Conservation (phyloP, 2,329 filamentous ascomycete genomes). For the Cadophora gregata region DNA sequence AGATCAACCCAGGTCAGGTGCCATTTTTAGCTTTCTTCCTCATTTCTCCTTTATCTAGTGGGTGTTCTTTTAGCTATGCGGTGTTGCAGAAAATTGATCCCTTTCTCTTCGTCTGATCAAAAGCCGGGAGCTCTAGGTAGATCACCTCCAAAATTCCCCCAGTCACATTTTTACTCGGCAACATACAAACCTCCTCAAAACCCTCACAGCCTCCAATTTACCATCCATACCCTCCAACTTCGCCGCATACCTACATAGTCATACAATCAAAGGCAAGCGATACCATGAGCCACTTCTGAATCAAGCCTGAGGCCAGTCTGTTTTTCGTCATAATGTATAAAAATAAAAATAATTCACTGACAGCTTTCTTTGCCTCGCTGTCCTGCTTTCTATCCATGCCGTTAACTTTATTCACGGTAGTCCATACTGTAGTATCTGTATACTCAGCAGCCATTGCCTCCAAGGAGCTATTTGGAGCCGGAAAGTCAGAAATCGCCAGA, state of each 20-base stretch:
- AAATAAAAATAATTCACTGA: conserved; percentile 13
- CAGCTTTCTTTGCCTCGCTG: conserved; percentile 15
- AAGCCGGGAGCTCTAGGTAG: neutral
- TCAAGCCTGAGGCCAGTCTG: conserved; percentile 23
- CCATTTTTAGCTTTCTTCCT: too few relatives aligned
- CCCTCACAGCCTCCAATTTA: conserved; percentile 19
- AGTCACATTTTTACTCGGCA: conserved; percentile 2
- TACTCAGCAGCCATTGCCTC: neutral
- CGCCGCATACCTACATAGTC: conserved; percentile 19
- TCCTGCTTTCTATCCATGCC: conserved; percentile 10
- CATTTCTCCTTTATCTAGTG: too few relatives aligned
- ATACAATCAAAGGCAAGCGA: conserved; percentile 22
- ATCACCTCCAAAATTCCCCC: neutral
- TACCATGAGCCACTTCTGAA: conserved; percentile 13
- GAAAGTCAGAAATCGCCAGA: conserved; percentile 1
- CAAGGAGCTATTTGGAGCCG: neutral
- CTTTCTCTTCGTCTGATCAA: neutral
- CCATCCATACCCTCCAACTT: conserved; percentile 18
- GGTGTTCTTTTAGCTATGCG: too few relatives aligned
- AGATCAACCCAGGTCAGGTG: too few relatives aligned
- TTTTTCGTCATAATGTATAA: conserved; percentile 25
- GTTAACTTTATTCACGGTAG: neutral
- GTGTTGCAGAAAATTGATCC: too few relatives aligned
- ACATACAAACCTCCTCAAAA: conserved; percentile 11
- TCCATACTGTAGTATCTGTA: neutral